A percentile compares a stretch with the other conserved stretches of the same genome.
These are phyloP conservation scores for Talaromyces borbonicus DNA, from an alignment of 495 filamentous ascomycete species.

Conservation along the genomic window DNA sequence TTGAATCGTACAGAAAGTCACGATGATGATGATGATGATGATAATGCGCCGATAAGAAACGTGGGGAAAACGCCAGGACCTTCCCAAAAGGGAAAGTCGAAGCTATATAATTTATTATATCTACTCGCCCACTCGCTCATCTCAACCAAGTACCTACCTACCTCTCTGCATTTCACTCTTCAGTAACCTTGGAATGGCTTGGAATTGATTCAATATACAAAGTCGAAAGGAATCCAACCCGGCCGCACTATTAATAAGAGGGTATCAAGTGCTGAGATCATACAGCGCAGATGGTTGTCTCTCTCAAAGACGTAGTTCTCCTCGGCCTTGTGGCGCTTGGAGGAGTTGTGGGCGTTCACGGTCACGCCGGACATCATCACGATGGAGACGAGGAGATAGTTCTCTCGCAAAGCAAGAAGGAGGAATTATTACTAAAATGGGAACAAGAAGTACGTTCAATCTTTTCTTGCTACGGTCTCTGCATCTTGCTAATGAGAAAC, in stretches of 20 bases:
- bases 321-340: constrained; percentile 25
- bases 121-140: neutral
- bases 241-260: too few species aligned
- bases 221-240: too few species aligned
- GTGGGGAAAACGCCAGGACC: neutral
- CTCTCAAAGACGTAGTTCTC: constrained; percentile 12
- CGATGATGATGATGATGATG: too few species aligned
- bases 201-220: too few species aligned
- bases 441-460: constrained; percentile 33
- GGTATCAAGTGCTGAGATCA: too few species aligned
- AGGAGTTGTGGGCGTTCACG: constrained; percentile 21
- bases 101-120: too few species aligned
- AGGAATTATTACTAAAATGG: constrained; percentile 43
- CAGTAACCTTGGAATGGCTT: neutral
- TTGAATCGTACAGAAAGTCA: neutral
- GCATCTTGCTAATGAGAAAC: neutral
- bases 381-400: constrained; percentile 31
- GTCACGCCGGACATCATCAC: constrained; percentile 22
- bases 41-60: neutral
- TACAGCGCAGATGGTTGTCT: constrained; percentile 16
- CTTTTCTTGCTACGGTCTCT: neutral
- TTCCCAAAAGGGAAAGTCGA: constrained; percentile 7
- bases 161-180: neutral
- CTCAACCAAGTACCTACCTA: too few species aligned
- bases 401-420: constrained; percentile 26